A percentile compares a stretch with the other conserved stretches of the same genome.
phyloP scores from a whole-genome alignment of 768 basidiomycete species.

The Leccinum broughii region DNA sequence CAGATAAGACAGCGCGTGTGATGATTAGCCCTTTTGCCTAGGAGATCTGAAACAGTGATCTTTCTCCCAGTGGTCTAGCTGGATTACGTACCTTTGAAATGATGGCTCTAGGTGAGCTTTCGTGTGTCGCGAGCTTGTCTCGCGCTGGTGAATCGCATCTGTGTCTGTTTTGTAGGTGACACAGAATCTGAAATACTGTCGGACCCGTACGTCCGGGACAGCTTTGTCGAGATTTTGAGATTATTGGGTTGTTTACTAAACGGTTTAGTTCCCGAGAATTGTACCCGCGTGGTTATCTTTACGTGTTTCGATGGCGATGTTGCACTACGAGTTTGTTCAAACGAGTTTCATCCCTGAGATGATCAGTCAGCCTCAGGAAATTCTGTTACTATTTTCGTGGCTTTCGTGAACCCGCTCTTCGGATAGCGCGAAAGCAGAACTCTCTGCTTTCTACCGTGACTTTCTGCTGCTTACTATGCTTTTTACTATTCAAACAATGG shows the following conservation, averaged over 20 bases:
- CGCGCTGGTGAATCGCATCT: too few relatives aligned
- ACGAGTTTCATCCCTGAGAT: neutral
- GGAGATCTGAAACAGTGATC: too few relatives aligned
- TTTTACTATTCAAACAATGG: too few relatives aligned
- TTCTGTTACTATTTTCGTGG: neutral
- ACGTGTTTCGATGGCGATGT: neutral
- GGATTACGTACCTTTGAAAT: too few relatives aligned
- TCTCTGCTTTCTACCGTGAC: neutral
- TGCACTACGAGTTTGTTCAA: neutral
- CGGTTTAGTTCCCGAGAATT: neutral
- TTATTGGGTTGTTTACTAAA: neutral
- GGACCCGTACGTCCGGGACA: neutral
- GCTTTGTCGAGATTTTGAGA: neutral
- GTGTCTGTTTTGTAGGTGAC: too few relatives aligned
- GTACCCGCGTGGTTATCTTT: neutral
- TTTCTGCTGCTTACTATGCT: too few relatives aligned
- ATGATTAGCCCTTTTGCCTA: too few relatives aligned
- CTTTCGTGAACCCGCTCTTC: neutral
- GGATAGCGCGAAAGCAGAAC: neutral
- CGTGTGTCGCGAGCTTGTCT: too few relatives aligned
- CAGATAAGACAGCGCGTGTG: too few relatives aligned
- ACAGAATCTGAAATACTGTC: too few relatives aligned
- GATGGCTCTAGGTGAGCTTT: too few relatives aligned
- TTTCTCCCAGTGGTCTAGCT: too few relatives aligned
- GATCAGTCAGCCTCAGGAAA: neutral